phyloP scores from a whole-genome alignment of 768 basidiomycete species.

The Lactarius psammicola region DNA sequence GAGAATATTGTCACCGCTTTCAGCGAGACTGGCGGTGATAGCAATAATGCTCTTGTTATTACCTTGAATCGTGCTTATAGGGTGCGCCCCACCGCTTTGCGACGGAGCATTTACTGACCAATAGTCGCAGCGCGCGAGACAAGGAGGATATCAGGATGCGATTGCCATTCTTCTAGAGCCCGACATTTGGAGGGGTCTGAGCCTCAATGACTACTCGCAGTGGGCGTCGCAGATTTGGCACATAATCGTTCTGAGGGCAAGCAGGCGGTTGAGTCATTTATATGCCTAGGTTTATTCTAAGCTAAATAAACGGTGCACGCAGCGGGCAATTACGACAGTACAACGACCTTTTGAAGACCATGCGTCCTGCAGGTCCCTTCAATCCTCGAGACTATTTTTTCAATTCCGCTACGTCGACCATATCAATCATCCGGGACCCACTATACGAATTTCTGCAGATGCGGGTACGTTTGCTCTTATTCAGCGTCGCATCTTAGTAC shows the following conservation, averaged over 20 bases:
- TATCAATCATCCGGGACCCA: conserved; percentile 43
- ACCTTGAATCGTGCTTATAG: conserved; percentile 66
- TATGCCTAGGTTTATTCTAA: not conserved
- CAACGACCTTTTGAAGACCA: conserved; percentile 61
- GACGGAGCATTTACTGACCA: not conserved
- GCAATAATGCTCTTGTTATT: conserved; percentile 60
- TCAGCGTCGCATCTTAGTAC: not conserved
- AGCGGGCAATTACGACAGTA: conserved; percentile 68
- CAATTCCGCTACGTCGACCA: conserved; percentile 36
- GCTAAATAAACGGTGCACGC: conserved; percentile 13
- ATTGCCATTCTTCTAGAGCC: conserved; percentile 64
- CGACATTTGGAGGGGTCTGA: conserved; percentile 65
- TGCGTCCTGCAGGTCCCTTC: conserved; percentile 55
- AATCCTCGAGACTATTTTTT: conserved; percentile 58
- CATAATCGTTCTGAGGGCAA: conserved; percentile 63
- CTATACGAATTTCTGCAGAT: conserved; percentile 44
- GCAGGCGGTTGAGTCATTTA: conserved; percentile 51
- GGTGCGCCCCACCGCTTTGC: conserved; percentile 38
- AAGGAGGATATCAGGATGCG: conserved; percentile 63
- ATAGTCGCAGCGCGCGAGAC: conserved; percentile 55
- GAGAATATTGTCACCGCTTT: conserved; percentile 71
- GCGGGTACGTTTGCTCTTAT: conserved; percentile 35
- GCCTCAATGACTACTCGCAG: conserved; percentile 58
- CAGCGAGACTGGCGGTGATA: conserved; percentile 53
- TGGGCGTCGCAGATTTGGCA: conserved; percentile 84